phyloP scores from a whole-genome alignment of 768 basidiomycete genomes.

The Mycena rosella region DNA sequence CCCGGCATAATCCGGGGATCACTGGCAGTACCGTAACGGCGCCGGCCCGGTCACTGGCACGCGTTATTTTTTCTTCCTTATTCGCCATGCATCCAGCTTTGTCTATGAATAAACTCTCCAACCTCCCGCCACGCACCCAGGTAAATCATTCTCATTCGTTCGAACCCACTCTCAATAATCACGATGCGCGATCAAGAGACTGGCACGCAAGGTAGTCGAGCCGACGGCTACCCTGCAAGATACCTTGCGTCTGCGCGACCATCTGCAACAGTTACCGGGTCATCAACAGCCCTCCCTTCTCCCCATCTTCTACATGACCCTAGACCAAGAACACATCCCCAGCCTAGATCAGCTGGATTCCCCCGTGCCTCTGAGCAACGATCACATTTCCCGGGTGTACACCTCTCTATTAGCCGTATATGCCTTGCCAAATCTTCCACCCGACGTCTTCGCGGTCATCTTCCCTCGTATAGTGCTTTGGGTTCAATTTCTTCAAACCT shows the following conservation, averaged over 20 bases:
- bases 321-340: background rate
- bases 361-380: background rate
- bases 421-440: background rate
- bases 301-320: background rate
- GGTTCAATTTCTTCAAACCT: background rate
- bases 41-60: too few species aligned
- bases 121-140: background rate
- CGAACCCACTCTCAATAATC: background rate
- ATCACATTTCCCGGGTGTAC: background rate
- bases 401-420: background rate
- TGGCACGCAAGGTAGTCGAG: background rate
- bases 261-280: background rate
- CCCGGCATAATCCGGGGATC: too few species aligned
- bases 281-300: background rate
- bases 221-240: background rate
- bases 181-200: background rate
- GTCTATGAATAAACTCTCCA: background rate
- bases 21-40: too few species aligned
- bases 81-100: background rate
- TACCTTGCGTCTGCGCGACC: background rate
- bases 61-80: too few species aligned
- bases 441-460: background rate
- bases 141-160: background rate
- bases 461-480: background rate
- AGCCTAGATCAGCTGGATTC: background rate